phyloP scores from a whole-genome alignment of 2,329 filamentous ascomycete genomes.

The Fusarium euwallaceae region DNA sequence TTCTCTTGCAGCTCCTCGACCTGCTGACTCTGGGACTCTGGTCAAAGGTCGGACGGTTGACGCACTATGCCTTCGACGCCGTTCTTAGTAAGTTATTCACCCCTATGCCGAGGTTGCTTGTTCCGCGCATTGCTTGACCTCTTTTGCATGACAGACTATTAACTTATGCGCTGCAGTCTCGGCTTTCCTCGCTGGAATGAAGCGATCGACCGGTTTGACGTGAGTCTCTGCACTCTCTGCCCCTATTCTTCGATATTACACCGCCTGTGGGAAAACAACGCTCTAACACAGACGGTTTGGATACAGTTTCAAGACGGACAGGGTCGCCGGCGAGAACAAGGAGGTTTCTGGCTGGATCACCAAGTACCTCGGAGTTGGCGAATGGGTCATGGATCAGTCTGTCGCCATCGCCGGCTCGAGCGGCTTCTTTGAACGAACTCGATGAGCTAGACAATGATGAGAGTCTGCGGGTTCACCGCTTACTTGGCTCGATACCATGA shows the following conservation, averaged over 20 bases:
- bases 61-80: constrained; percentile 96
- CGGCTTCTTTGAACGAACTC: constrained; percentile 90
- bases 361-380: constrained; percentile 92
- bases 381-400: constrained; percentile 98
- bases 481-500: constrained; percentile 33
- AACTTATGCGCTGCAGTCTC: constrained; percentile 73
- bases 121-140: neutral
- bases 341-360: constrained; percentile 90
- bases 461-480: neutral
- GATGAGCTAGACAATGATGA: constrained; percentile 60
- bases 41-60: constrained; percentile 89
- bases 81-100: constrained; percentile 78
- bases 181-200: constrained; percentile 95
- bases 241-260: neutral
- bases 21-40: constrained; percentile 77
- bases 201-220: constrained; percentile 97
- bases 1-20: constrained; percentile 68
- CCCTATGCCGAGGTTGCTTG: neutral
- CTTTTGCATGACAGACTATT: neutral
- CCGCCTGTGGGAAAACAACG: constrained; percentile 4
- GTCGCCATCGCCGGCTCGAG: constrained; percentile 91
- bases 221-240: constrained; percentile 68
- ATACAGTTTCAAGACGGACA: constrained; percentile 89
- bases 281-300: constrained; percentile 57
- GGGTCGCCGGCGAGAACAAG: constrained; percentile 82